phyloP scores from a whole-genome alignment of 352 stramenopile species.

The Pythium sp. region DNA sequence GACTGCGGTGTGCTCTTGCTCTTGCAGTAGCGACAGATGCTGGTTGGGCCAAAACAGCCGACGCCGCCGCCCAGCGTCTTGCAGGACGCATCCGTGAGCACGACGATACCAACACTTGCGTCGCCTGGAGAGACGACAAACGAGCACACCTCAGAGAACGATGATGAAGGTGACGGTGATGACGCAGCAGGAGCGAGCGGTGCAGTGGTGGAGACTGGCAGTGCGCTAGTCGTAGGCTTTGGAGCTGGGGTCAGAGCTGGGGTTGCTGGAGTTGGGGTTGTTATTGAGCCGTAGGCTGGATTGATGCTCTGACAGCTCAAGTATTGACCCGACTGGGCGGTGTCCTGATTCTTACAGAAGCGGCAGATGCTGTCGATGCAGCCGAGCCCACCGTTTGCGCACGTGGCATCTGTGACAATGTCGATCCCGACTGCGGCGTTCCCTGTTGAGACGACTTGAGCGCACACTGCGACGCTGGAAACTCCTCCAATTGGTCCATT shows the following conservation, averaged over 20 bases:
- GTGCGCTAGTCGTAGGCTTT: neutral
- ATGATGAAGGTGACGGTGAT: neutral
- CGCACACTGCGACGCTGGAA: neutral
- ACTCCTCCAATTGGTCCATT: neutral
- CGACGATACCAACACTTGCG: conserved; percentile 25
- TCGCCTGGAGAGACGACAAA: conserved; percentile 15
- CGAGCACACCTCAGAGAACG: conserved; percentile 1
- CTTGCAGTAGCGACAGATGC: conserved; percentile 41
- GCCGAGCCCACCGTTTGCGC: conserved; percentile 9
- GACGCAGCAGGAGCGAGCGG: no score
- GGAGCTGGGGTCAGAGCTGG: neutral
- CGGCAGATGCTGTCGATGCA: conserved; percentile 22
- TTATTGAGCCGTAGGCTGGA: neutral
- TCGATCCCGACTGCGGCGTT: conserved; percentile 17
- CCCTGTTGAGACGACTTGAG: conserved; percentile 4
- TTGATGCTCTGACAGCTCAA: conserved; percentile 23
- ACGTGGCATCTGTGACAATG: conserved; percentile 16
- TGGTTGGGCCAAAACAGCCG: conserved; percentile 29
- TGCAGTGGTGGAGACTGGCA: neutral
- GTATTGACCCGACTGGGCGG: conserved; percentile 27
- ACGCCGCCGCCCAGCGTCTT: conserved; percentile 21
- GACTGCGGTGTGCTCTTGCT: conserved; percentile 23
- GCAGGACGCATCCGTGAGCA: conserved; percentile 26
- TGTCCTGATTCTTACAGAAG: conserved; percentile 39
- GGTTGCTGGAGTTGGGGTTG: neutral